Conservation (phyloP, 2,329 filamentous ascomycete species). For the Phaeosphaeria sp. region DNA sequence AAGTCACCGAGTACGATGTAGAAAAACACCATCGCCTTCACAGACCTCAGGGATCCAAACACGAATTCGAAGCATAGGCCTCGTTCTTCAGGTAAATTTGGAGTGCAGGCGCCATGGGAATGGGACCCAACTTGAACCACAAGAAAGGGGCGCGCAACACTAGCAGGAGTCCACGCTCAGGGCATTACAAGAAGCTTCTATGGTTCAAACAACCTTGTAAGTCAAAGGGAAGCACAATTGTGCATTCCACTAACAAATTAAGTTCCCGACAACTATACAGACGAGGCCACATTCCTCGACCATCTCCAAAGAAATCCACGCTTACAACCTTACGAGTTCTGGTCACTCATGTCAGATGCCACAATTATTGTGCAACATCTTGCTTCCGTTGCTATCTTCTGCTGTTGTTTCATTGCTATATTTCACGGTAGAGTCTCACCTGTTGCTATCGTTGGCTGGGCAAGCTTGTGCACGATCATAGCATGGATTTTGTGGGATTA, state of each 20-base stretch:
- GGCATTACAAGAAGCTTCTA: slow-evolving; percentile 90
- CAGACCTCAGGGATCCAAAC: too few species aligned
- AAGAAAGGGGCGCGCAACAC: slow-evolving; percentile 65
- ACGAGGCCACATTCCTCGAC: slow-evolving; percentile 94
- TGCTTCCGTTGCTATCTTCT: slow-evolving; percentile 91
- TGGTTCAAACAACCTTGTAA: slow-evolving; percentile 97
- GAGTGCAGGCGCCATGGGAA: background rate
- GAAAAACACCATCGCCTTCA: too few species aligned
- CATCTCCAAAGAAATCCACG: slow-evolving; percentile 94
- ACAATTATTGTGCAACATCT: slow-evolving; percentile 98
- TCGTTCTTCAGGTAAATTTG: too few species aligned
- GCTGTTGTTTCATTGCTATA: slow-evolving; percentile 92
- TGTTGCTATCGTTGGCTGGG: slow-evolving; percentile 85
- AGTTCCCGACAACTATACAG: slow-evolving; percentile 99
- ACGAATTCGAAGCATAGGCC: too few species aligned
- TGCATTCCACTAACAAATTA: slow-evolving; percentile 11
- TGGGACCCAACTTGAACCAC: background rate
- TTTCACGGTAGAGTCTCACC: slow-evolving; percentile 86
- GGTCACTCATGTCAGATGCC: slow-evolving; percentile 92
- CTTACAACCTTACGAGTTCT: slow-evolving; percentile 95
- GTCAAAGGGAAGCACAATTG: slow-evolving; percentile 33
- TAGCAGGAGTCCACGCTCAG: slow-evolving; percentile 69
- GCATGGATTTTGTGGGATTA: slow-evolving; percentile 93
- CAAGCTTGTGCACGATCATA: slow-evolving; percentile 79
- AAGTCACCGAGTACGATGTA: too few species aligned